Evolutionary conservation across 306 rosid genomes (phyloP).

Genomic region (Vicia villosa): DNA sequence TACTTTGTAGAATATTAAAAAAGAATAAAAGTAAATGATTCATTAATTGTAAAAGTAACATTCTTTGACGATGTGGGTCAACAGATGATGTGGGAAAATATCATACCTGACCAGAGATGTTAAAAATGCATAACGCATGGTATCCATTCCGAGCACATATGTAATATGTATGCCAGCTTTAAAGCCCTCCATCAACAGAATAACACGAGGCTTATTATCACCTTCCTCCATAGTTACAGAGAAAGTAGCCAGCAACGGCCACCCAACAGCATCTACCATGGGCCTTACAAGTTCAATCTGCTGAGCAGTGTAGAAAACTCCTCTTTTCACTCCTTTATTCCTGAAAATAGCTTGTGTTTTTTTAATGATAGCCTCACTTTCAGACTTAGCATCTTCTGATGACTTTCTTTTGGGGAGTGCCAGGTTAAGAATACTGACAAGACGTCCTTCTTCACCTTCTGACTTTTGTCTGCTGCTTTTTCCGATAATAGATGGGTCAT

Average conservation of each 20-base stretch:
- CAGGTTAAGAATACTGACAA: constrained; percentile 91
- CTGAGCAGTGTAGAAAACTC: constrained; percentile 87
- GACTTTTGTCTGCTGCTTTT: constrained; percentile 70
- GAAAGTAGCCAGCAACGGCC: constrained; percentile 99
- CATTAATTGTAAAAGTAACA: background rate
- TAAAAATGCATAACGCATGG: constrained; percentile 99
- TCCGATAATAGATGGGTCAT: constrained; percentile 59
- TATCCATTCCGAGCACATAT: constrained; percentile 94
- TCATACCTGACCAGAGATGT: constrained; percentile 92
- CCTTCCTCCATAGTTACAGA: constrained; percentile 99
- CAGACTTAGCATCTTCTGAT: constrained; percentile 70
- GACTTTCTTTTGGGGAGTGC: constrained; percentile 84
- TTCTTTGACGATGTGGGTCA: background rate
- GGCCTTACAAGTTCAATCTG: constrained; percentile 99
- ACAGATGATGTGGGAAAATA: constrained; percentile 6
- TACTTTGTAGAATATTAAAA: constrained; percentile 31
- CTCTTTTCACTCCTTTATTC: constrained; percentile 80
- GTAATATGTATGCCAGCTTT: constrained; percentile 96
- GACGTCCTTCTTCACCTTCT: constrained; percentile 88
- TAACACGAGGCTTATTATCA: constrained; percentile 88
- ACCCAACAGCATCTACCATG: constrained; percentile 99
- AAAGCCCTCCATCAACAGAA: constrained; percentile 97
- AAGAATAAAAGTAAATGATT: constrained; percentile 1
- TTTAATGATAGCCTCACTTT: constrained; percentile 94
- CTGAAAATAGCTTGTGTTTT: constrained; percentile 90